These are phyloP conservation scores for Talaromyces rugulosus DNA, from an alignment of 2,329 filamentous ascomycete species.

Conservation along the genomic window DNA sequence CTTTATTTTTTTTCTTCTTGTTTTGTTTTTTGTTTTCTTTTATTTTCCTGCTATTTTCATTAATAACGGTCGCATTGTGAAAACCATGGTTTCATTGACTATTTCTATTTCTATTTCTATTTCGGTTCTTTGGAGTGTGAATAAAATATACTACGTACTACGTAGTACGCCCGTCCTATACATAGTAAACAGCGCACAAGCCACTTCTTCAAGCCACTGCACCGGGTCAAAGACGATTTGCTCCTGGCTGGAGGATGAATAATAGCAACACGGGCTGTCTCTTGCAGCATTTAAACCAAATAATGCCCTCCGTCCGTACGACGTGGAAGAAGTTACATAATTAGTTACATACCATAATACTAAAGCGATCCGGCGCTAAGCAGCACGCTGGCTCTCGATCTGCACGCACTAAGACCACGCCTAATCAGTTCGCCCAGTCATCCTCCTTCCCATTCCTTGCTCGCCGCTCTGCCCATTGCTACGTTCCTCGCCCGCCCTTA, in stretches of 20 bases:
- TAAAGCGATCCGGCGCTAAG: neutral
- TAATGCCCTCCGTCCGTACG: neutral
- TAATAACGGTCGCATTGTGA: neutral
- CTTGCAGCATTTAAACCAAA: neutral
- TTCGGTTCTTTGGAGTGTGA: no score
- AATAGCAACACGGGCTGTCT: neutral
- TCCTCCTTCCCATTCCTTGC: neutral
- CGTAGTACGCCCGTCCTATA: no score
- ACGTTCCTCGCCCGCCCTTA: neutral
- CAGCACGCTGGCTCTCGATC: neutral
- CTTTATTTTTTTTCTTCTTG: constrained; percentile 12
- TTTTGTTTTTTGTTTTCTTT: constrained; percentile 3
- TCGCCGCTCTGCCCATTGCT: neutral
- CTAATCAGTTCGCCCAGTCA: neutral
- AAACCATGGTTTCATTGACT: neutral
- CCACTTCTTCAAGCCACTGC: neutral
- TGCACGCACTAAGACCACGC: neutral
- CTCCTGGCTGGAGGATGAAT: neutral
- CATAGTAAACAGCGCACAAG: neutral
- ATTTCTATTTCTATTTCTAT: neutral
- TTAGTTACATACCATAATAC: neutral
- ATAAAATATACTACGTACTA: no score
- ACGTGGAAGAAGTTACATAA: neutral
- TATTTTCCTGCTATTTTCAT: neutral
- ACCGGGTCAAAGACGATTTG: neutral